Evolutionary conservation across 2,329 filamentous ascomycete genomes (phyloP).

Genomic region (Samsoniella hepiali): DNA sequence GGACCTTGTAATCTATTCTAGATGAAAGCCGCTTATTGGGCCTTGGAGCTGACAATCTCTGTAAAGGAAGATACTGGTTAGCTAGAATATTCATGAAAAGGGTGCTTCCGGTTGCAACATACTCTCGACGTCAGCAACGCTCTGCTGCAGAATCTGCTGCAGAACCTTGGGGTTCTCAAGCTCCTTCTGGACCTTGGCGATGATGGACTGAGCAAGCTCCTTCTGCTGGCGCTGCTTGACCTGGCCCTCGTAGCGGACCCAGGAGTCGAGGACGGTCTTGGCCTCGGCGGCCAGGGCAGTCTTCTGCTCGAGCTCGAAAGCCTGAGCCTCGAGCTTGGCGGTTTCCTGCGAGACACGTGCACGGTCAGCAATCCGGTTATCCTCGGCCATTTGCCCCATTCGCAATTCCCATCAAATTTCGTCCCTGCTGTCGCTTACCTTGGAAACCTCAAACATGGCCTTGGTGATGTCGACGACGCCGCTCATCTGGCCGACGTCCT

Average conservation of each 20-base stretch:
- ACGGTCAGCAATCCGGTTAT: conserved; percentile 23
- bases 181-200: conserved; percentile 98
- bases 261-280: conserved; percentile 93
- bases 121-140: conserved; percentile 95
- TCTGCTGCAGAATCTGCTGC: conserved; percentile 97
- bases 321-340: conserved; percentile 90
- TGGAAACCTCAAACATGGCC: conserved; percentile 94
- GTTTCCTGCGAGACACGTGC: conserved; percentile 66
- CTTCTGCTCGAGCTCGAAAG: conserved; percentile 95
- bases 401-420: conserved; percentile 13
- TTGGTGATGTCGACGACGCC: conserved; percentile 96
- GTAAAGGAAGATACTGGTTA: conserved; percentile 30
- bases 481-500: conserved; percentile 90
- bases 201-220: conserved; percentile 89
- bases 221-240: conserved; percentile 98
- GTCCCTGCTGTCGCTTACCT: conserved; percentile 57
- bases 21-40: conserved; percentile 52
- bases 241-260: conserved; percentile 97
- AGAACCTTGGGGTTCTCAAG: conserved; percentile 96
- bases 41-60: conserved; percentile 63
- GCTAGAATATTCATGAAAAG: conserved; percentile 21
- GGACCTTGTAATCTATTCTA: conserved; percentile 37
- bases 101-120: conserved; percentile 29
- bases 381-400: neutral
- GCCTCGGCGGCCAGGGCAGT: conserved; percentile 89